Base-by-base conservation (phyloP, 257 asterid species). In the Cordia subcordata region DNA sequence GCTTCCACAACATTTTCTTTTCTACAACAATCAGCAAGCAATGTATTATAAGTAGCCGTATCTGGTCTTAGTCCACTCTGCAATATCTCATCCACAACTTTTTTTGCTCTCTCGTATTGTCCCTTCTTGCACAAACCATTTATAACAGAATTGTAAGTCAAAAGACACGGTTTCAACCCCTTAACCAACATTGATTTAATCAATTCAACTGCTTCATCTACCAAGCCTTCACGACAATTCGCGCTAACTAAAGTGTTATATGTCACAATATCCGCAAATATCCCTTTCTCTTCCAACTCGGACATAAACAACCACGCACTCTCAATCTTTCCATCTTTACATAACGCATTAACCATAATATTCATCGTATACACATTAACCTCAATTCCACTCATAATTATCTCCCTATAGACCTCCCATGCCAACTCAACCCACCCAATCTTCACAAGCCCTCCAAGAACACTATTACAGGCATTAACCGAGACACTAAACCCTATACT, bases 401-500 rank as follows among this genome's bases (percentile, higher is more conserved):
- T 63, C 50, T 85, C 88, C 19, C 62, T 73, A 51, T 64, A 87
- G 59, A 87, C 79, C 13, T 85, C 84, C 69, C 80, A 54, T 11
- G 89, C 90, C 74, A 85, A 81, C 70, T 79, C 85, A 39, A 76
- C 69, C 96, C 96, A 87, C 70, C 88, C 94, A 38, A 85, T 74
- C 75, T 60, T 85, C 47, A 84, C 84, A 20, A 87, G 87, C 55
- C 96, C 96, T 38, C 86, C 94, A 16, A 85, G 81, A 62, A 85
- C 77, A 62, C 89, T 72, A 70, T 85, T 85, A 65, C 87, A 85
- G 2, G 89, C 96, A 74, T 87, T 85, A 33, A 87, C 64, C 5
- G 92, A 76, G 58, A 87, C 77, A 17, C 44, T 22, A 58, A 79
- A 69, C 37, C 76, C 74, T 67, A 77, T 71, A 57, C 55, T n/a